Percentiles rank a stretch among this genome's conserved stretches.
Conservation (phyloP, 352 stramenopile genomes). For the Globisporangium splendens region DNA sequence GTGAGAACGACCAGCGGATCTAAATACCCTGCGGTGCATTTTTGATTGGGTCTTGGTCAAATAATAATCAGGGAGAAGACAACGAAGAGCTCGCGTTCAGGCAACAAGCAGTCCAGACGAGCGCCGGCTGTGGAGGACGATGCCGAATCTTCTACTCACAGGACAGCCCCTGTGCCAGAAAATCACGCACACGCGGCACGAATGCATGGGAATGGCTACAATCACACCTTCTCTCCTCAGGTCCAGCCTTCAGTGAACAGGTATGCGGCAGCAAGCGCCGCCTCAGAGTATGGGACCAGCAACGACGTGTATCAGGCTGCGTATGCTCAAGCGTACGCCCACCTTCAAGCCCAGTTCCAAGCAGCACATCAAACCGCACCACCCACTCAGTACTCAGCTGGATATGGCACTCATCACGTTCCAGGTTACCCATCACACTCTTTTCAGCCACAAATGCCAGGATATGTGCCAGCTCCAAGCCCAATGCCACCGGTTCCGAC, state of each 20-base stretch:
- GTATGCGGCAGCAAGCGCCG: constrained; percentile 1
- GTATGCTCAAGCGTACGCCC: constrained; percentile 65
- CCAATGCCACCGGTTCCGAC: constrained; percentile 17
- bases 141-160: constrained; percentile 4
- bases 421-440: constrained; percentile 22
- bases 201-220: constrained; percentile 7
- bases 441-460: constrained; percentile 9
- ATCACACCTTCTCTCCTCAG: not conserved
- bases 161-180: not conserved
- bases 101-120: constrained; percentile 22
- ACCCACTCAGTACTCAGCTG: constrained; percentile 7
- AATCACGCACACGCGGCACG: constrained; percentile 4
- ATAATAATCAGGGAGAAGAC: constrained; percentile 21
- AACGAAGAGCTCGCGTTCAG: constrained; percentile 11
- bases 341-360: constrained; percentile 58
- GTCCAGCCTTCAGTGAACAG: not conserved
- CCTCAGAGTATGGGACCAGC: not conserved
- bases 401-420: constrained; percentile 11
- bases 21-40: not conserved
- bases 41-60: not conserved
- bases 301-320: constrained; percentile 59
- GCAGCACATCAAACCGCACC: constrained; percentile 14
- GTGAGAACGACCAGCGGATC: not conserved
- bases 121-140: constrained; percentile 22
- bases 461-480: constrained; percentile 4